Evolutionary conservation across 805 yeast species (phyloP).

Genomic region (Cyberlindnera japonica): DNA sequence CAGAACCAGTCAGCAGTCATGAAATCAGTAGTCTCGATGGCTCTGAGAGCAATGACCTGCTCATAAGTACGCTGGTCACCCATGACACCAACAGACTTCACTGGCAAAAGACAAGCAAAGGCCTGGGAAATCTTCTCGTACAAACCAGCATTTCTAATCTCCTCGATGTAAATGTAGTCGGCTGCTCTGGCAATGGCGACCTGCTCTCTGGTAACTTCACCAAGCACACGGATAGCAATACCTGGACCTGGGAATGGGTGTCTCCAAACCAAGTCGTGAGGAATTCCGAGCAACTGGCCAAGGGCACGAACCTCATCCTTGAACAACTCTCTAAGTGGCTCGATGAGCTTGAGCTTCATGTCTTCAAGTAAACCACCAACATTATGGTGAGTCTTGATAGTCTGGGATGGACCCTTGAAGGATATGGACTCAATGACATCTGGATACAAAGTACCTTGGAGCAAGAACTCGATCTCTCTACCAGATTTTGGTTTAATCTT

Average conservation of each 20-base stretch:
- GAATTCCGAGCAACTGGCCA: conserved; percentile 92
- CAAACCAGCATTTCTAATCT: conserved; percentile 88
- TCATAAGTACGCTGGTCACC: conserved; percentile 99
- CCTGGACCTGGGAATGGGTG: conserved; percentile 99
- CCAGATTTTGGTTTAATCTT: conserved; percentile 86
- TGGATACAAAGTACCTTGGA: conserved; percentile 97
- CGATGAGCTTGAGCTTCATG: conserved; percentile 97
- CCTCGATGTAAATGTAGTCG: conserved; percentile 92
- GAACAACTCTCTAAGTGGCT: conserved; percentile 97
- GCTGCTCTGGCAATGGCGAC: conserved; percentile 97
- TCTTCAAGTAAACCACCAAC: conserved; percentile 97
- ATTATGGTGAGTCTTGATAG: conserved; percentile 98
- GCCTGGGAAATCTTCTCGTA: conserved; percentile 95
- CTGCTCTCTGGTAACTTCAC: conserved; percentile 92
- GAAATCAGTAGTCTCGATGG: conserved; percentile 95
- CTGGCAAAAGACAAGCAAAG: conserved; percentile 94
- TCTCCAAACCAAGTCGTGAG: conserved; percentile 98
- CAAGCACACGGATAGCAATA: conserved; percentile 95
- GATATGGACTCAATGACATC: conserved; percentile 98
- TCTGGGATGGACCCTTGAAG: conserved; percentile 99
- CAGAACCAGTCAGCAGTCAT: conserved; percentile 99
- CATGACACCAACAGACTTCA: conserved; percentile 98
- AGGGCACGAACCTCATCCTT: conserved; percentile 97
- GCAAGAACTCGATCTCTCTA: conserved; percentile 83
- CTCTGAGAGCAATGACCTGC: conserved; percentile 98